Evolutionary conservation across 257 asterid species (phyloP).

Genomic region (Petunia secreta): DNA sequence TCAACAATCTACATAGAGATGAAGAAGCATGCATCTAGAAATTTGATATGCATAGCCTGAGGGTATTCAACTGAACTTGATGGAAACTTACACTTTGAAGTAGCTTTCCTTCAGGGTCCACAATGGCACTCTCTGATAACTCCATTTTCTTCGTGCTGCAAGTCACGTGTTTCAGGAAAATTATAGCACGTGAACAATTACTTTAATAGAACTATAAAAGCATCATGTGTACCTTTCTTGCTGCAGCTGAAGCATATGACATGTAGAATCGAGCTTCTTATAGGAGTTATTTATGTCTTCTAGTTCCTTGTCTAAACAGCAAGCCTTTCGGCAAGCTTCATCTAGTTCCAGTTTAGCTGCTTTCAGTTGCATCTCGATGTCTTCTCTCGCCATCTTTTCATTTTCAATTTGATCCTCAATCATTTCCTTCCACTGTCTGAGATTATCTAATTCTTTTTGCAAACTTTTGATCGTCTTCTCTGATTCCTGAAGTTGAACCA

Average conservation of each 20-base stretch:
- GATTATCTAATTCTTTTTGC: constrained; percentile 43
- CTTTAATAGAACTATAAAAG: constrained; percentile 25
- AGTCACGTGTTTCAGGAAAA: constrained; percentile 34
- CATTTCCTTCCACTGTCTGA: constrained; percentile 41
- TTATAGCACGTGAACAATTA: constrained; percentile 13
- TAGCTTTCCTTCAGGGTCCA: constrained; percentile 41
- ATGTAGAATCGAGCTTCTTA: constrained; percentile 36
- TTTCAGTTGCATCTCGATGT: constrained; percentile 41
- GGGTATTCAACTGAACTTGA: not conserved
- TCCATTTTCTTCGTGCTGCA: constrained; percentile 49
- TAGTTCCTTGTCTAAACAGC: constrained; percentile 41
- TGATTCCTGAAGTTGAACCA: constrained; percentile 53
- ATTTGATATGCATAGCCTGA: not conserved
- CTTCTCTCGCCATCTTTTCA: constrained; percentile 45
- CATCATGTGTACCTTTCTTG: constrained; percentile 49
- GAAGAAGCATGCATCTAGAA: constrained; percentile 16
- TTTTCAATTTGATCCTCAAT: constrained; percentile 40
- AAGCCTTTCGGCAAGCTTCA: constrained; percentile 43
- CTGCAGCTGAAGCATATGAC: constrained; percentile 46
- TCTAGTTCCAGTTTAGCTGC: constrained; percentile 47
- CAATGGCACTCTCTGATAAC: constrained; percentile 35
- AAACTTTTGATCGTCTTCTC: constrained; percentile 40
- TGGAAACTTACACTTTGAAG: constrained; percentile 61
- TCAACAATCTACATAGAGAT: not conserved
- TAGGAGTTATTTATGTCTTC: constrained; percentile 37